These are phyloP conservation scores for Xylaria grammica DNA, from an alignment of 495 filamentous ascomycete genomes.

Conservation along the genomic window DNA sequence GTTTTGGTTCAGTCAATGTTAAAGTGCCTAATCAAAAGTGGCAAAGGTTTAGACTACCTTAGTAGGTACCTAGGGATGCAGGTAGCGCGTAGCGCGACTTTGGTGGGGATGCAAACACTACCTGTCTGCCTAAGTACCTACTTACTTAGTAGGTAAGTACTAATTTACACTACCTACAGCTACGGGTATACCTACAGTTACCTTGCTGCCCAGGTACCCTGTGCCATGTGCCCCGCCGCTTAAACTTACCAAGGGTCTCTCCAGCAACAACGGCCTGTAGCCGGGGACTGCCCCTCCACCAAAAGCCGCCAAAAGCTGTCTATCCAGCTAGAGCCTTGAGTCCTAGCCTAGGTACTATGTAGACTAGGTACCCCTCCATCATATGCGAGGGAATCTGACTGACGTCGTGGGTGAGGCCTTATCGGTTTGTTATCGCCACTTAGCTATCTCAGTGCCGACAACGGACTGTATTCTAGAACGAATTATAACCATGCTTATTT, in stretches of 20 bases:
- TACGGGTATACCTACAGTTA: too few species aligned
- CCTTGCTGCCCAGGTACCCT: too few species aligned
- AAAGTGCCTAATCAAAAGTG: background rate
- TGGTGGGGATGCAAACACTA: slow-evolving; percentile 15
- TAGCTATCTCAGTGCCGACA: slow-evolving; percentile 7
- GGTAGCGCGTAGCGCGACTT: slow-evolving; percentile 20
- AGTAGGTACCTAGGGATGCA: too few species aligned
- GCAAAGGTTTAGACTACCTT: too few species aligned
- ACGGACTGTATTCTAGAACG: slow-evolving; percentile 1
- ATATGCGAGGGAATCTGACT: too few species aligned
- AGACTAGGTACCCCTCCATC: slow-evolving; percentile 21
- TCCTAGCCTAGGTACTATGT: background rate
- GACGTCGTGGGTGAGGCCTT: slow-evolving; percentile 2
- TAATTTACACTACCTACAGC: too few species aligned
- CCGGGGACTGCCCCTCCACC: slow-evolving; percentile 8
- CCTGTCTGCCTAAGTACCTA: background rate
- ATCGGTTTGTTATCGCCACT: slow-evolving; percentile 8
- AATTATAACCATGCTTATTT: background rate
- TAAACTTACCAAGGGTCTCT: background rate
- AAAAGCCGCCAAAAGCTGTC: background rate
- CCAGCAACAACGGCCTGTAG: too few species aligned
- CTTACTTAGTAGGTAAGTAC: too few species aligned
- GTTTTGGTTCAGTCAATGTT: too few species aligned
- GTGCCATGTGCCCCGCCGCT: slow-evolving; percentile 10
- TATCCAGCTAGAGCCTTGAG: too few species aligned